phyloP scores from a whole-genome alignment of 495 filamentous ascomycete genomes.

The Bryoglossum gracile region DNA sequence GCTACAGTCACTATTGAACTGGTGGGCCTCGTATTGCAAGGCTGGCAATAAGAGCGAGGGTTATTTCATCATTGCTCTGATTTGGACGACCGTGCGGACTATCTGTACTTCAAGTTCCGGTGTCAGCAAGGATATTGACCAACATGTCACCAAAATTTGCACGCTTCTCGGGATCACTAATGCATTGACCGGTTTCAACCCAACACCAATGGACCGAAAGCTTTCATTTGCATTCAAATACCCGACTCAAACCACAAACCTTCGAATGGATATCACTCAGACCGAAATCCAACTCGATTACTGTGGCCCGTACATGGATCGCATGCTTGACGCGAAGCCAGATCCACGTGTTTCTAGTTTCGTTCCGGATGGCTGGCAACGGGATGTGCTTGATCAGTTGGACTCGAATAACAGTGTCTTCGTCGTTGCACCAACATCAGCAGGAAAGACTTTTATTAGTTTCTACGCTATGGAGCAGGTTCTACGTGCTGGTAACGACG shows the following conservation, averaged over 20 bases:
- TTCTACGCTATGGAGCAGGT: slow-evolving; percentile 80
- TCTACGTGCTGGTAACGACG: slow-evolving; percentile 55
- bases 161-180: slow-evolving; percentile 18
- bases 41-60: slow-evolving; percentile 23
- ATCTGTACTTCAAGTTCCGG: slow-evolving; percentile 16
- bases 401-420: slow-evolving; percentile 62
- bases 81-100: slow-evolving; percentile 24
- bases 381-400: slow-evolving; percentile 63
- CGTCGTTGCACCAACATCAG: slow-evolving; percentile 70
- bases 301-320: slow-evolving; percentile 68
- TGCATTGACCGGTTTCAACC: slow-evolving; percentile 9
- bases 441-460: slow-evolving; percentile 50
- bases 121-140: slow-evolving; percentile 16
- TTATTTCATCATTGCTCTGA: slow-evolving; percentile 27
- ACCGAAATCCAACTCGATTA: slow-evolving; percentile 37
- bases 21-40: slow-evolving; percentile 30
- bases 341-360: slow-evolving; percentile 60
- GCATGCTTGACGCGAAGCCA: slow-evolving; percentile 57
- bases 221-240: slow-evolving; percentile 23
- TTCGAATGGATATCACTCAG: slow-evolving; percentile 17
- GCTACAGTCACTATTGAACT: slow-evolving; percentile 28
- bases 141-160: slow-evolving; percentile 19
- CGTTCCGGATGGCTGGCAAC: slow-evolving; percentile 69
- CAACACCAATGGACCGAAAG: slow-evolving; percentile 17
- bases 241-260: slow-evolving; percentile 5